Percentiles rank a stretch among this genome's conserved stretches.
These are phyloP conservation scores for Physcomitrium patens DNA, from an alignment of 225 moss, liverwort and hornwort genomes.

Conservation along the genomic window DNA sequence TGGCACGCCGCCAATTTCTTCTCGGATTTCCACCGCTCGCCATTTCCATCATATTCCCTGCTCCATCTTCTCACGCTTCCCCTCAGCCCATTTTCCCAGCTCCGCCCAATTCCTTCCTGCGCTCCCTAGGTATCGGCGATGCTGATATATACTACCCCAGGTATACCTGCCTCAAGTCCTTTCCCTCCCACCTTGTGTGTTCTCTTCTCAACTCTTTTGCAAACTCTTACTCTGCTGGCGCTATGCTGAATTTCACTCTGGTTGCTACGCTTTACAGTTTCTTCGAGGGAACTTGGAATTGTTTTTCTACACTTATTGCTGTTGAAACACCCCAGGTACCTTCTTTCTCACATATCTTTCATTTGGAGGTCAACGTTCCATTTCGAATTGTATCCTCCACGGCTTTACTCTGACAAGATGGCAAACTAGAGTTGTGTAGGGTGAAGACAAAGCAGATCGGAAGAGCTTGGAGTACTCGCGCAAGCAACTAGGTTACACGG, in stretches of 20 bases:
- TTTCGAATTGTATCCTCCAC: neutral
- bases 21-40: conserved; percentile 42
- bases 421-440: conserved; percentile 39
- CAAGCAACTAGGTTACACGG: conserved; percentile 87
- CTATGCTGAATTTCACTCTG: neutral
- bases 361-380: neutral
- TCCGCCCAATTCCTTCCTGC: conserved; percentile 57
- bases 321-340: conserved; percentile 84
- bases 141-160: conserved; percentile 89
- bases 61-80: conserved; percentile 26
- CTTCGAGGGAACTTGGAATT: conserved; percentile 92
- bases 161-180: conserved; percentile 26
- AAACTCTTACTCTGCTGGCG: neutral
- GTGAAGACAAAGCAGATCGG: conserved; percentile 85
- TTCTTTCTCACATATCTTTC: neutral
- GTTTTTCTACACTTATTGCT: conserved; percentile 84
- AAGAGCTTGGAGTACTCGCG: conserved; percentile 81
- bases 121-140: conserved; percentile 84
- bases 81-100: neutral
- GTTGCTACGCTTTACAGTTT: conserved; percentile 49
- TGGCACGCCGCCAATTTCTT: neutral
- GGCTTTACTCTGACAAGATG: neutral
- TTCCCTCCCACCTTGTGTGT: neutral
- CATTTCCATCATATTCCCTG: conserved; percentile 11
- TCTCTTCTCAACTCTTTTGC: neutral